Conservation (phyloP, 371 early-diverging fungal species). For the Mucor mucedo region DNA sequence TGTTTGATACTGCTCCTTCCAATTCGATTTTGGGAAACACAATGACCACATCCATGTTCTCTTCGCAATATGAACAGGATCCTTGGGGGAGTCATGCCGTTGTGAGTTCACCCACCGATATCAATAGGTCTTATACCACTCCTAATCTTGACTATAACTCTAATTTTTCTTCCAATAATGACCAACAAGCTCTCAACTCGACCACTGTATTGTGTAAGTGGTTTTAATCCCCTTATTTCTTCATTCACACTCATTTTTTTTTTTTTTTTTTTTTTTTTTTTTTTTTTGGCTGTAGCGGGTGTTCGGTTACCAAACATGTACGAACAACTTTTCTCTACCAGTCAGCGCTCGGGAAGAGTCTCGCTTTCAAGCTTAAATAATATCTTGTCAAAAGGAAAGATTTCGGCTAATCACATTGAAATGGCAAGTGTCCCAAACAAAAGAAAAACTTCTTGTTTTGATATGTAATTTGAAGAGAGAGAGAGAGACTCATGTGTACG, state of each 20-base stretch:
- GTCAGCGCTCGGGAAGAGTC: conserved; percentile 52
- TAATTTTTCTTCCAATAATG: conserved; percentile 21
- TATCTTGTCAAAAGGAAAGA: conserved; percentile 51
- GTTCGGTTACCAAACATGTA: conserved; percentile 50
- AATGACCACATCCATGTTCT: conserved; percentile 33
- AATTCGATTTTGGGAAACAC: conserved; percentile 25
- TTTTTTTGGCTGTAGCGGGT: conserved; percentile 34
- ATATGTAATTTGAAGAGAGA: neutral
- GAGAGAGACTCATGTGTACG: no score
- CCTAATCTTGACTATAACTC: conserved; percentile 16
- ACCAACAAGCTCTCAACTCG: neutral
- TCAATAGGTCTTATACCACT: conserved; percentile 25
- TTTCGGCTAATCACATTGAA: conserved; percentile 49
- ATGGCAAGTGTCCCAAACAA: conserved; percentile 34
- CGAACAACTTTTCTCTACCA: conserved; percentile 51
- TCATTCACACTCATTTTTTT: neutral
- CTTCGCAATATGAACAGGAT: conserved; percentile 39
- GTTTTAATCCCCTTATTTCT: neutral
- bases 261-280: conserved; percentile 1
- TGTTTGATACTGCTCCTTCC: conserved; percentile 26
- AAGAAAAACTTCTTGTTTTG: neutral
- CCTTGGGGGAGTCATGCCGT: conserved; percentile 37
- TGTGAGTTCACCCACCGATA: conserved; percentile 7
- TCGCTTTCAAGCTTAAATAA: conserved; percentile 51
- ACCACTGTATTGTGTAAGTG: conserved; percentile 24